A percentile compares a stretch with the other conserved stretches of the same genome.
phyloP scores from a whole-genome alignment of 1,139 yeast species.

The Lodderomyces oxycetoniae region DNA sequence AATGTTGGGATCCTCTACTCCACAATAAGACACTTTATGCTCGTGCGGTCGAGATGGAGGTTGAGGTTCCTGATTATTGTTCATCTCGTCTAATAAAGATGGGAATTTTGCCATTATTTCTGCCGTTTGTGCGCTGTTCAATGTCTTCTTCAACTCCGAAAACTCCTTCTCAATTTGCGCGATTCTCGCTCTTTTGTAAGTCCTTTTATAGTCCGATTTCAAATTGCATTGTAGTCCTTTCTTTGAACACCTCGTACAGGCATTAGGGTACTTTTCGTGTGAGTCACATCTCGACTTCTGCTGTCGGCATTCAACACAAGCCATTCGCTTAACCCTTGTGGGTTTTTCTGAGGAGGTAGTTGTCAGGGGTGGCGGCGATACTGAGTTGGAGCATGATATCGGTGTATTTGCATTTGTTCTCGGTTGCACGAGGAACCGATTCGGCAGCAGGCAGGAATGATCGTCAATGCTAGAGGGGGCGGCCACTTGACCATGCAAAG shows the following conservation, averaged over 20 bases:
- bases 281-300: conserved; percentile 92
- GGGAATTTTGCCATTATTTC: conserved; percentile 38
- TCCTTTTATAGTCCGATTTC: conserved; percentile 78
- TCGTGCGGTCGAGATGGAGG: neutral
- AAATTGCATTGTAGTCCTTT: conserved; percentile 66
- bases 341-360: conserved; percentile 13
- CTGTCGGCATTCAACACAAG: conserved; percentile 94
- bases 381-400: conserved; percentile 3
- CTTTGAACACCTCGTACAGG: conserved; percentile 78
- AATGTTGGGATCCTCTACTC: too few relatives aligned
- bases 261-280: conserved; percentile 65
- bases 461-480: neutral
- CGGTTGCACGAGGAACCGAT: too few relatives aligned
- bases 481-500: conserved; percentile 1
- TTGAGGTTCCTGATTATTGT: neutral
- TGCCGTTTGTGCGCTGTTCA: conserved; percentile 49
- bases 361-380: conserved; percentile 9
- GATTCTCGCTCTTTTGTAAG: conserved; percentile 80
- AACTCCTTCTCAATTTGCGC: conserved; percentile 83
- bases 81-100: conserved; percentile 15
- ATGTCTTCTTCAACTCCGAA: conserved; percentile 55
- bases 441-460: neutral
- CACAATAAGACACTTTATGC: neutral
- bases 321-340: conserved; percentile 54
- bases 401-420: neutral